Evolutionary conservation across 2,329 filamentous ascomycete species (phyloP).

Genomic region (Tolypocladium guangdongense): DNA sequence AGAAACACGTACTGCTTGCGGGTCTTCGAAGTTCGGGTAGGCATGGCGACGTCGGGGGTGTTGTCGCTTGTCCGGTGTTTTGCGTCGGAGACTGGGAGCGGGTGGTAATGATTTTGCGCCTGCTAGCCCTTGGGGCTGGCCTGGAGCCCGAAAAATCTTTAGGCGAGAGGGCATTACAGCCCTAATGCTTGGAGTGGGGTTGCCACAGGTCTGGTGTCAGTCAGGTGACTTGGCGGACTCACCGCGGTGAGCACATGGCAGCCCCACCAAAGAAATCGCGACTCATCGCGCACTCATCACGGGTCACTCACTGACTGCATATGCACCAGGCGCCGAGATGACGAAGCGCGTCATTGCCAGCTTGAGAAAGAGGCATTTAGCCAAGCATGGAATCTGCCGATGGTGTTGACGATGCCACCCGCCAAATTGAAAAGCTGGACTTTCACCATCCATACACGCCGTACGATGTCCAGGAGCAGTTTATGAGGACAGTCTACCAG

Average conservation of each 20-base stretch:
- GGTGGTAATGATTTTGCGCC: conserved; percentile 28
- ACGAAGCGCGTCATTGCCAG: not conserved
- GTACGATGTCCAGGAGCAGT: conserved; percentile 77
- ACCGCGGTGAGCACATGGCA: conserved; percentile 11
- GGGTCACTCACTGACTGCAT: not conserved
- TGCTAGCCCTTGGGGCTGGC: conserved; percentile 14
- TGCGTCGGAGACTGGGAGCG: conserved; percentile 23
- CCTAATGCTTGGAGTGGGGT: conserved; percentile 22
- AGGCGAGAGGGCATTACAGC: conserved; percentile 30
- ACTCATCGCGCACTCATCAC: not conserved
- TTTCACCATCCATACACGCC: conserved; percentile 85
- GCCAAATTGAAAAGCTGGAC: conserved; percentile 29
- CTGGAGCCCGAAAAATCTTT: conserved; percentile 21
- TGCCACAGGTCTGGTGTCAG: not conserved
- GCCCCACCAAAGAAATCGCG: conserved; percentile 8
- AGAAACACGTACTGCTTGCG: conserved; percentile 59
- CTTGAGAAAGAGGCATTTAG: not conserved
- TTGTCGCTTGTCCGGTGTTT: conserved; percentile 31
- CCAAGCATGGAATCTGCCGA: not conserved
- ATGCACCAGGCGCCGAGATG: not conserved
- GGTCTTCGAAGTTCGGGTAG: conserved; percentile 66
- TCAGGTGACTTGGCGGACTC: conserved; percentile 19
- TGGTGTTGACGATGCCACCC: conserved; percentile 8
- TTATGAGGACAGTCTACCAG: conserved; percentile 75
- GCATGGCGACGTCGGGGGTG: conserved; percentile 48